phyloP scores from a whole-genome alignment of 2,329 filamentous ascomycete genomes.

The Magnaporthiopsis poae region DNA sequence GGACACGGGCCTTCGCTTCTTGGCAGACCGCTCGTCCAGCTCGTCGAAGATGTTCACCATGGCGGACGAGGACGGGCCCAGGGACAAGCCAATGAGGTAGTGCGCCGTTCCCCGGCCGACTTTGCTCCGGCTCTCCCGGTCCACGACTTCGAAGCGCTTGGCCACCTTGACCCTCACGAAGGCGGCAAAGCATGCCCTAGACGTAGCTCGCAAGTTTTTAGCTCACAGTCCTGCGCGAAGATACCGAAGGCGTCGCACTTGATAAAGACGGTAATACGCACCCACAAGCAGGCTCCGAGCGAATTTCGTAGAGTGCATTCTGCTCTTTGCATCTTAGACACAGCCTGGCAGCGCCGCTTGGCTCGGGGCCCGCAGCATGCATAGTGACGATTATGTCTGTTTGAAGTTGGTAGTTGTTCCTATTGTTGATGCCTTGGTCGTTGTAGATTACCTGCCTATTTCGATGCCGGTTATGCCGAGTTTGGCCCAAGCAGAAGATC shows the following conservation, averaged over 20 bases:
- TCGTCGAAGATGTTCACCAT: conserved; percentile 65
- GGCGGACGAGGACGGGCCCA: conserved; percentile 69
- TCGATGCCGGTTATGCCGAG: neutral
- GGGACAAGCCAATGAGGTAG: conserved; percentile 71
- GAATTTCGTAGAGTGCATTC: conserved; percentile 1
- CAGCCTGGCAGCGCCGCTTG: conserved; percentile 5
- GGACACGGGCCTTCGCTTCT: neutral
- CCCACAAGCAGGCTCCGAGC: conserved; percentile 9
- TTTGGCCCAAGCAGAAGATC: neutral
- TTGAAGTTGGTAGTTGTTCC: neutral
- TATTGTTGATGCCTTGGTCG: neutral
- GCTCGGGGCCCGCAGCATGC: neutral
- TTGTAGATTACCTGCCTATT: neutral
- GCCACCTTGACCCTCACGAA: conserved; percentile 72
- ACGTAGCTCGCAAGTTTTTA: neutral
- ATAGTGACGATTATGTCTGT: neutral
- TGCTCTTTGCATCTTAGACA: conserved; percentile 9
- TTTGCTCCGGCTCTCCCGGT: conserved; percentile 34
- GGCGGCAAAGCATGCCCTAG: conserved; percentile 63
- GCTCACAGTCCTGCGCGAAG: neutral
- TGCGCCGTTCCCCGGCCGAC: conserved; percentile 19
- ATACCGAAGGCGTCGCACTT: neutral
- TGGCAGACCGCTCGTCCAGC: conserved; percentile 39
- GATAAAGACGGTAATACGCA: neutral
- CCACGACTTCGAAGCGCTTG: conserved; percentile 54